These are phyloP conservation scores for Fraxinus platypoda DNA, from an alignment of 305 asterid genomes.

Conservation along the genomic window DNA sequence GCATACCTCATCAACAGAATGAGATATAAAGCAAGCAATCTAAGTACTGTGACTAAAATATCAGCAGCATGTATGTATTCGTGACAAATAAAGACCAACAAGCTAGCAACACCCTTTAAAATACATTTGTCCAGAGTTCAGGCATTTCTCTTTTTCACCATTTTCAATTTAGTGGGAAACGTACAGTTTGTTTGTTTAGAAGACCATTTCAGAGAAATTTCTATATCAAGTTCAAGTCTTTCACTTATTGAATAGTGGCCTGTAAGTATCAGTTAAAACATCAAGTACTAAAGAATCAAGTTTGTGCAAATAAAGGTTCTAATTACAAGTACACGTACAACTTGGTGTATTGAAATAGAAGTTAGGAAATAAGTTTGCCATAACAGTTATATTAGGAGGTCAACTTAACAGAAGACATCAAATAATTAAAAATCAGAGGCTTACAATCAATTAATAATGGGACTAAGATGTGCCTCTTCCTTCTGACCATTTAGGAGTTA, in stretches of 20 bases:
- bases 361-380: not conserved
- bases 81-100: not conserved
- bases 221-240: slow-evolving; percentile 2
- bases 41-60: slow-evolving; percentile 4
- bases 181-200: not conserved
- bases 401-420: not conserved
- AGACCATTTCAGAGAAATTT: not conserved
- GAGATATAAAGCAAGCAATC: slow-evolving; percentile 8
- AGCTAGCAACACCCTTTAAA: slow-evolving; percentile 5
- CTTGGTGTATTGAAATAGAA: not conserved
- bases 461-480: not conserved
- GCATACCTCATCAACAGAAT: slow-evolving; percentile 20
- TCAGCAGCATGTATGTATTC: slow-evolving; percentile 6
- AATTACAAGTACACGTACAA: slow-evolving; percentile 1
- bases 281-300: not conserved
- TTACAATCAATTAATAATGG: not conserved
- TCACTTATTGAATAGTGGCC: not conserved
- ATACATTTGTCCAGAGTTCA: slow-evolving; percentile 8
- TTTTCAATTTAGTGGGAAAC: not conserved
- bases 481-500: not conserved
- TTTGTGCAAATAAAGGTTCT: not conserved
- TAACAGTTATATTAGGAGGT: not conserved
- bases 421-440: slow-evolving; percentile 7
- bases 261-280: not conserved
- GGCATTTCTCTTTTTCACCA: not conserved